Evolutionary conservation across 768 basidiomycete genomes (phyloP).

Genomic region (Rhodotorula babjevae): DNA sequence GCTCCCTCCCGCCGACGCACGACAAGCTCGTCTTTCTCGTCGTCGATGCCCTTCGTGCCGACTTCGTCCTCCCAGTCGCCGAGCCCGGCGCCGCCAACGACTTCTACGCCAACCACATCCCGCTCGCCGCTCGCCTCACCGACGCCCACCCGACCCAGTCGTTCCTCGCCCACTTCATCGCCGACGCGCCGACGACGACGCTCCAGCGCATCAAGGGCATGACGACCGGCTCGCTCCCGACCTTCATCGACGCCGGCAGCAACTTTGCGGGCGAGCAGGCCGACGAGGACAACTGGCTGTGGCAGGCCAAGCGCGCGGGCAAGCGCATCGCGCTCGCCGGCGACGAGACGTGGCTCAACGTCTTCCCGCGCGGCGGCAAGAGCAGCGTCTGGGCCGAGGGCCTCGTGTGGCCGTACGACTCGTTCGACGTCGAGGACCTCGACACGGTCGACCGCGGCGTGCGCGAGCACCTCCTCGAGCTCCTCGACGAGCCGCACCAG

Average conservation of each 20-base stretch:
- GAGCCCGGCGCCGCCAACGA: constrained; percentile 44
- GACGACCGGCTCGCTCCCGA: constrained; percentile 90
- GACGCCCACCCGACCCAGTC: constrained; percentile 62
- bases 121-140: constrained; percentile 70
- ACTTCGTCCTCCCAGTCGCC: constrained; percentile 70
- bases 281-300: constrained; percentile 78
- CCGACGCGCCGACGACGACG: constrained; percentile 92
- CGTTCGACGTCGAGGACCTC: constrained; percentile 97
- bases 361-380: constrained; percentile 62
- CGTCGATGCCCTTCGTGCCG: constrained; percentile 88
- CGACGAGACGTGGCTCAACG: constrained; percentile 91
- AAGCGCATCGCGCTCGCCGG: constrained; percentile 81
- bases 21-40: constrained; percentile 75
- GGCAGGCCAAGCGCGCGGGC: constrained; percentile 57
- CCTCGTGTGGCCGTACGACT: constrained; percentile 81
- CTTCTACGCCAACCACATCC: constrained; percentile 78
- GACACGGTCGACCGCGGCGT: constrained; percentile 94
- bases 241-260: constrained; percentile 87
- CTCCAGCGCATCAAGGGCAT: constrained; percentile 91
- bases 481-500: constrained; percentile 54
- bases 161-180: constrained; percentile 79
- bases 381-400: constrained; percentile 51
- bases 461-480: constrained; percentile 71
- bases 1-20: constrained; percentile 63
- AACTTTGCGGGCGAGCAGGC: constrained; percentile 86